A percentile compares a stretch with the other conserved stretches of the same genome.
These are phyloP conservation scores for Fusarium sp. DNA, from an alignment of 2,329 filamentous ascomycete species.

Conservation along the genomic window DNA sequence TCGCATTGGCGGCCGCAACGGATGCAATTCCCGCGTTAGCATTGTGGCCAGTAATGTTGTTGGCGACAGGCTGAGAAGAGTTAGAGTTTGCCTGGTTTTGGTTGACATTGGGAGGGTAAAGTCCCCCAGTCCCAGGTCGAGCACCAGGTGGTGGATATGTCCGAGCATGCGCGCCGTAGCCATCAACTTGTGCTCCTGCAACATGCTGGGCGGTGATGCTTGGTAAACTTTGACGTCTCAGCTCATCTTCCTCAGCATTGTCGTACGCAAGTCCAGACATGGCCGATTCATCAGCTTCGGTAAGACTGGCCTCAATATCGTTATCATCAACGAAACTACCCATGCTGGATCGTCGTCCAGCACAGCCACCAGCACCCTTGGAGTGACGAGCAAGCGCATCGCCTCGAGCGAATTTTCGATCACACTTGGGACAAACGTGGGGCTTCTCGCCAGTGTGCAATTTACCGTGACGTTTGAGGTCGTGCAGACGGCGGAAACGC, in stretches of 20 bases:
- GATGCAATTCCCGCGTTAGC: constrained; percentile 64
- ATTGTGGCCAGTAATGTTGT: constrained; percentile 58
- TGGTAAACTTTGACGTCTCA: constrained; percentile 77
- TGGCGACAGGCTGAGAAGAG: constrained; percentile 63
- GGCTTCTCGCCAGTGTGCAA: constrained; percentile 96
- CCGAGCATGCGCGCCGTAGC: constrained; percentile 72
- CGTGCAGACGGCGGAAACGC: constrained; percentile 91
- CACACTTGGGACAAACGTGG: constrained; percentile 94
- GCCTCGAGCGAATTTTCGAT: constrained; percentile 92
- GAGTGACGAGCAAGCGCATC: constrained; percentile 95
- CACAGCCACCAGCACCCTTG: constrained; percentile 95
- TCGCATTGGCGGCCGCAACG: constrained; percentile 60
- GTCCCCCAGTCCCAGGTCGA: constrained; percentile 62
- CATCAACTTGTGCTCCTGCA: constrained; percentile 59
- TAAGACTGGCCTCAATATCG: constrained; percentile 68
- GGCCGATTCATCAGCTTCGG: constrained; percentile 65
- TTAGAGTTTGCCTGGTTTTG: constrained; percentile 67
- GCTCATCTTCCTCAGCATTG: constrained; percentile 69
- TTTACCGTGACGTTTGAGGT: constrained; percentile 95
- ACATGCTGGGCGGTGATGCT: constrained; percentile 80
- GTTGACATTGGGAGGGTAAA: constrained; percentile 72
- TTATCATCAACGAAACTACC: constrained; percentile 84
- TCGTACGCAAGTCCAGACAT: constrained; percentile 70
- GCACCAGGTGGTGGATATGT: constrained; percentile 81
- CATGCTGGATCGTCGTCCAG: constrained; percentile 88